These are phyloP conservation scores for Ustilago bromivora DNA, from an alignment of 1,284 basidiomycete species.

Conservation along the genomic window DNA sequence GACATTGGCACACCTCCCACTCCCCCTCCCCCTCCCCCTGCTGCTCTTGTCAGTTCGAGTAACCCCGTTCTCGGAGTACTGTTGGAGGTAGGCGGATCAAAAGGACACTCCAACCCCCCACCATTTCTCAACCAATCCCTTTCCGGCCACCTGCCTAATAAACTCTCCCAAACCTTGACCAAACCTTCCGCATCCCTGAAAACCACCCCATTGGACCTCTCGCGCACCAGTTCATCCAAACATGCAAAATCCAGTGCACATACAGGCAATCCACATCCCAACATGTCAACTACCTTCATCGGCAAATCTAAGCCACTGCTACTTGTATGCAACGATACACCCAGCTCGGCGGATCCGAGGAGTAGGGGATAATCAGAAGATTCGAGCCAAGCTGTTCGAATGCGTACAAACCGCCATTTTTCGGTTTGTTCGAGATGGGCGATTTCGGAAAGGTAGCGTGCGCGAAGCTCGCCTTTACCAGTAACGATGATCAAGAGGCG, in stretches of 20 bases:
- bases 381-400: constrained; percentile 74
- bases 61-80: not conserved
- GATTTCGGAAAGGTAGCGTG: constrained; percentile 78
- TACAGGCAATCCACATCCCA: constrained; percentile 93
- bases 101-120: constrained; percentile 33
- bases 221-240: constrained; percentile 85
- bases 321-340: constrained; percentile 89
- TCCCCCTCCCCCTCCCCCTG: not conserved
- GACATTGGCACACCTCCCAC: constrained; percentile 28
- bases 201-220: constrained; percentile 83
- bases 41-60: not conserved
- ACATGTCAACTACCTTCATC: constrained; percentile 99
- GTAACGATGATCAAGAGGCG: constrained; percentile 81
- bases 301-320: constrained; percentile 92
- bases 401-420: constrained; percentile 82
- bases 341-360: constrained; percentile 86
- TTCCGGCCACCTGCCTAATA: constrained; percentile 42
- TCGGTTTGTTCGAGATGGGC: constrained; percentile 74
- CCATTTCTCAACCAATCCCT: constrained; percentile 34
- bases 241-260: constrained; percentile 89
- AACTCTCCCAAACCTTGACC: constrained; percentile 76
- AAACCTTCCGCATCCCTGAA: constrained; percentile 81
- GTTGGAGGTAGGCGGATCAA: constrained; percentile 11
- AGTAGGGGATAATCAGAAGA: constrained; percentile 58
- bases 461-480: constrained; percentile 86